phyloP scores from a whole-genome alignment of 495 filamentous ascomycete species.

The Xylaria cubensis region DNA sequence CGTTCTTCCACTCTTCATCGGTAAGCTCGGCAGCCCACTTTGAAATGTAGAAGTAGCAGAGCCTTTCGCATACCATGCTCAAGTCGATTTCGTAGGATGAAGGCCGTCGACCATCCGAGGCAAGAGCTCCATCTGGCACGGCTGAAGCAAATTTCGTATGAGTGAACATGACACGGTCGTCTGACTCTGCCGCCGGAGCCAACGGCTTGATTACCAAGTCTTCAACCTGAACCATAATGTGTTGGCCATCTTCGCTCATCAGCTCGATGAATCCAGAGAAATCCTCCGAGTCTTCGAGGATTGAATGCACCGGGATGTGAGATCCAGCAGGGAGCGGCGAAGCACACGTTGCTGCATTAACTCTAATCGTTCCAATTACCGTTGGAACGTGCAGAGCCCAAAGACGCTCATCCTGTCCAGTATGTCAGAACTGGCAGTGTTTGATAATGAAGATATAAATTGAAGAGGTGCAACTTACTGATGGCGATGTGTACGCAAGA shows the following conservation, averaged over 20 bases:
- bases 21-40: constrained; percentile 14
- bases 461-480: background rate
- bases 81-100: constrained; percentile 5
- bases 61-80: background rate
- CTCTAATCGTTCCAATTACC: constrained; percentile 25
- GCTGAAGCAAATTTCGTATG: background rate
- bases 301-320: background rate
- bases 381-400: constrained; percentile 36
- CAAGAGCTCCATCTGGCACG: constrained; percentile 1
- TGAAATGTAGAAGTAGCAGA: constrained; percentile 6
- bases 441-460: too few species aligned
- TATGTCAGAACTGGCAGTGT: too few species aligned
- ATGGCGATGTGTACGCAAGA: constrained; percentile 32
- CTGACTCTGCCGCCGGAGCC: constrained; percentile 1
- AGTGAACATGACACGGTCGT: constrained; percentile 23
- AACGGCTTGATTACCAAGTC: constrained; percentile 31
- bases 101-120: background rate
- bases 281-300: background rate
- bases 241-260: constrained; percentile 22
- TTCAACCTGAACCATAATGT: constrained; percentile 41
- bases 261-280: constrained; percentile 37
- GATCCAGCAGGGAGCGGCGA: background rate
- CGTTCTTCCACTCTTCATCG: constrained; percentile 3
- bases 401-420: constrained; percentile 30
- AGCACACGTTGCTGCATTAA: constrained; percentile 29